Base-by-base conservation (phyloP, 345 rosid species). In the Balakata baccata region DNA sequence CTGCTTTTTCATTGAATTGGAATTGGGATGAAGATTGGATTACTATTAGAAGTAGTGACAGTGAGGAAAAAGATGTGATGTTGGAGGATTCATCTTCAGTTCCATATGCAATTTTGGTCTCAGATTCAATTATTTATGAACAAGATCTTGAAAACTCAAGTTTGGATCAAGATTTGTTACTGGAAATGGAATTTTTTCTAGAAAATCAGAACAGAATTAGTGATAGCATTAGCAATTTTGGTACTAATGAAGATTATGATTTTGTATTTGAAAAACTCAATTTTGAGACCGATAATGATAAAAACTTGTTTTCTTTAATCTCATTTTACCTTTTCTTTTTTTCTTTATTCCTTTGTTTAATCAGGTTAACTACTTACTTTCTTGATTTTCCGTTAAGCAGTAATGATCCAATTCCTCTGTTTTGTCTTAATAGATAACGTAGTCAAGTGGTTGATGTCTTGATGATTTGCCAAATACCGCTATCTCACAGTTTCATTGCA, bases 21-120 rank as follows among this genome's bases (percentile, higher is more conserved):
- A 51, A 63, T 72, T 80, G 11, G 68, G 84, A 69, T 0, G 84
- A 79, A 10, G 90, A 81, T 39, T 94, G 98, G 98, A 74, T 90
- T 57, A 85, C 90, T 49, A 87, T 94, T 2, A 89, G 98, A 81
- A 79, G 85, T 69, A 80, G 66, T 61, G 80, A 9, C 39, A 41
- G 18, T 17, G 86, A 78, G 23, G 86, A 85, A 17, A 57, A 43
- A 2, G 68, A 56, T 53, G 41, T 64, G 73, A 76, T 69, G 56
- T 23, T 75, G 75, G 79, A 39, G 22, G 79, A 82, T 65, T n/a
- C 34, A 29, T 29, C 34, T 29, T 29, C 34, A 29, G 34, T 29
- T 29, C 34, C 34, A 29, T 29, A 1, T 29, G 34, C 34, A 29
- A 29, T 29, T 29, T 29, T 29, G 34, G 34, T 2, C 34, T 29